A percentile compares a stretch with the other conserved stretches of the same genome.
phyloP scores from a whole-genome alignment of 2,329 filamentous ascomycete species.

The Boeremia lycopersici region DNA sequence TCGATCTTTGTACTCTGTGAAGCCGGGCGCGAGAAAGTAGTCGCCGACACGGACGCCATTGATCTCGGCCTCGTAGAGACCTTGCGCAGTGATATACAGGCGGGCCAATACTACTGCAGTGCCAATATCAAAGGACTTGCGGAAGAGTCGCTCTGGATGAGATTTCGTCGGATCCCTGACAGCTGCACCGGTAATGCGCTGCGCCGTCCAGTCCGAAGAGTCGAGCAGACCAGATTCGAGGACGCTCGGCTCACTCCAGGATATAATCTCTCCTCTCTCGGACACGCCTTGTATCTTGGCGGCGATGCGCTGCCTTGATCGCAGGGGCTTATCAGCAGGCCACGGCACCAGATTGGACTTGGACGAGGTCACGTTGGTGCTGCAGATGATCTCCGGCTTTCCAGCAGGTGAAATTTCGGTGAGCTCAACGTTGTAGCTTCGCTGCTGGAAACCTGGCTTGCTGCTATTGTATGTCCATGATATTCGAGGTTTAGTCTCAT shows the following conservation, averaged over 20 bases:
- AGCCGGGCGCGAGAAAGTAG: background rate
- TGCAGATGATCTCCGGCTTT: background rate
- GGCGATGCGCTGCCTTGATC: background rate
- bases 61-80: background rate
- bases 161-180: background rate
- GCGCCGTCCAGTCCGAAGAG: background rate
- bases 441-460: background rate
- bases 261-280: background rate
- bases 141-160: slow-evolving; percentile 1
- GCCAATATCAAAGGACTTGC: background rate
- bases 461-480: background rate
- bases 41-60: background rate
- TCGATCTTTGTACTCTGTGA: background rate
- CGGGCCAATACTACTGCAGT: background rate
- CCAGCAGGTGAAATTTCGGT: background rate
- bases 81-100: background rate
- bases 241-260: background rate
- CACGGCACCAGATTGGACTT: background rate
- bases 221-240: background rate
- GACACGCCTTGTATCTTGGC: background rate
- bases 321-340: background rate
- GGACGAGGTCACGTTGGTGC: background rate
- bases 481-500: background rate
- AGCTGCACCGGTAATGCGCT: background rate
- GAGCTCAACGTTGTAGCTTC: background rate